These are phyloP conservation scores for Herpetospermum pedunculosum DNA, from an alignment of 306 rosid species.

Conservation along the genomic window DNA sequence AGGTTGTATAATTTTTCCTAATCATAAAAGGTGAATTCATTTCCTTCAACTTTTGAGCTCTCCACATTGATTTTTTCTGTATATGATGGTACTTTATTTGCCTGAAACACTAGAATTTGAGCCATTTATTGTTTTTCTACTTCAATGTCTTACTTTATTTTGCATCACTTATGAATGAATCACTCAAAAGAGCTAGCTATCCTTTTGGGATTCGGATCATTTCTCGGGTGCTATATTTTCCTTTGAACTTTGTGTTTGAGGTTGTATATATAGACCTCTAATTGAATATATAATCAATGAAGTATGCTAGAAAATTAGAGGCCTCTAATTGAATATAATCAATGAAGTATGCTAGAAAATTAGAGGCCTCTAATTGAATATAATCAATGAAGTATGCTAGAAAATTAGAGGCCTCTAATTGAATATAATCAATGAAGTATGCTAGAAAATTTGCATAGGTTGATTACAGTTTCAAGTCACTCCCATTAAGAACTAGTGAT, in stretches of 20 bases:
- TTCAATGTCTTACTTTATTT: not conserved
- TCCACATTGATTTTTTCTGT: too few species aligned
- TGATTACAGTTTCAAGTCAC: not conserved
- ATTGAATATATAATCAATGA: not conserved
- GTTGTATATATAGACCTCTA: not conserved
- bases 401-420: too few species aligned
- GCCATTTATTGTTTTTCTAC: not conserved
- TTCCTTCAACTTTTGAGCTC: too few species aligned
- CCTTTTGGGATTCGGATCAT: not conserved
- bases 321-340: too few species aligned
- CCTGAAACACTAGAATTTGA: not conserved
- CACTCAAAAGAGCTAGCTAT: not conserved
- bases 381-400: too few species aligned
- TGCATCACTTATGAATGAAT: not conserved
- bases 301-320: not conserved
- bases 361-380: too few species aligned
- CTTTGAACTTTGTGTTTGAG: not conserved
- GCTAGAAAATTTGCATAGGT: too few species aligned
- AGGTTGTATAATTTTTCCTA: not conserved
- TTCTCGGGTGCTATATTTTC: not conserved
- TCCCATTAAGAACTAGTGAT: not conserved
- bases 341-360: too few species aligned
- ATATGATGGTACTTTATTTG: not conserved
- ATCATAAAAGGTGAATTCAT: too few species aligned
- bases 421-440: too few species aligned